A percentile compares a stretch with the other conserved stretches of the same genome.
Conservation (phyloP, 164 flowering plant species). For the Euptelea pleiosperma region DNA sequence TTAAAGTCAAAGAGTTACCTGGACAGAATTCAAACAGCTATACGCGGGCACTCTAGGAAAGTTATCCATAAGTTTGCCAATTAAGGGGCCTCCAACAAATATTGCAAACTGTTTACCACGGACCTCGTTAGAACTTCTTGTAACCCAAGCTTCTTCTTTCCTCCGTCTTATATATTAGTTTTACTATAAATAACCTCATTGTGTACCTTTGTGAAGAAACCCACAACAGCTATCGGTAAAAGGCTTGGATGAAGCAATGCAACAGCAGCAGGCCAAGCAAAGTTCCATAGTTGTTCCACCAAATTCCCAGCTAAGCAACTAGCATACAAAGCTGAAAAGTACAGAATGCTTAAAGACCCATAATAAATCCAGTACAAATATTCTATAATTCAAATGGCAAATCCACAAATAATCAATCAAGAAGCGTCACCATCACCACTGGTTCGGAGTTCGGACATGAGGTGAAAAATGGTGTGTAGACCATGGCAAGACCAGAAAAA, state of each 20-base stretch:
- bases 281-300: conserved; percentile 97
- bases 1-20: conserved; percentile 44
- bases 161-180: not conserved
- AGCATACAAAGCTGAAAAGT: conserved; percentile 80
- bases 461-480: no score
- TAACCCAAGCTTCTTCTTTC: conserved; percentile 5
- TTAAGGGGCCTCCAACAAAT: conserved; percentile 78
- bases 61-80: conserved; percentile 86
- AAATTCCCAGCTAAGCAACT: conserved; percentile 75
- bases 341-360: no score
- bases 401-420: no score
- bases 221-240: conserved; percentile 89
- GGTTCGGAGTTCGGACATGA: no score
- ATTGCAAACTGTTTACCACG: conserved; percentile 63
- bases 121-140: conserved; percentile 15
- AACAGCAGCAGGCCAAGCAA: conserved; percentile 97
- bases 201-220: conserved; percentile 78
- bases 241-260: conserved; percentile 94
- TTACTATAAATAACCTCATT: not conserved
- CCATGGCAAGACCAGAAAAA: no score
- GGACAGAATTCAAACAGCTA: conserved; percentile 66
- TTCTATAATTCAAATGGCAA: no score
- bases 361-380: no score
- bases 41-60: conserved; percentile 82
- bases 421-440: no score